Evolutionary conservation across 2,329 filamentous ascomycete species (phyloP), one percentile per base, ranked within the genome.

Genomic region (Rhynchosporium graminicola): DNA sequence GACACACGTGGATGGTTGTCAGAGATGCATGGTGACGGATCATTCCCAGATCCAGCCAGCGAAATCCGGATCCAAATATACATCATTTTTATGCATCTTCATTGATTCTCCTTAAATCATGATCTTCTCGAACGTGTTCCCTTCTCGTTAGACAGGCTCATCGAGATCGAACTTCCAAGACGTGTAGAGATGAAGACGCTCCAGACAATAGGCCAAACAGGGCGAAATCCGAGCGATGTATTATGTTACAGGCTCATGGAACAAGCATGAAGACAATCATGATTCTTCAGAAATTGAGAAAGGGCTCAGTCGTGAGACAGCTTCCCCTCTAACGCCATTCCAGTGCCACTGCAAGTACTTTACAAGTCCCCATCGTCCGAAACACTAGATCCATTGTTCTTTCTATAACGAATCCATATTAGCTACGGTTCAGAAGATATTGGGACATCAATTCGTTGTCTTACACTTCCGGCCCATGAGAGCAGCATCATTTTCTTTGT

Each of bases 401-500:
- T 43, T 59, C 43, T 31, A 28, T 43, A 13, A 5, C 36, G 36
- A 45, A 12, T 31, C 5, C n/a, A 26, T 26, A n/a, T 52, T 9
- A 52, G 50, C 31, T 12, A 26, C n/a, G 28, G 42, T 31, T 12
- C 9, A 3, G 15, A 29, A 43, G 20, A 20, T 20, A 20, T 20
- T 20, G 20, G 20, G 20, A 43, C 12, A 29, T 10, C 13, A 15
- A 40, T 20, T 46, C 7, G 4, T 29, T 13, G 4, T 64, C 71
- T 69, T 61, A 74, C 74, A 76, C 71, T 76, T 79, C 52, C 80
- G 77, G 66, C 78, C 79, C 79, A 90, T 80, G 71, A 90, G 84
- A 67, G 89, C 80, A 10, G 86, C 80, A 74, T 98, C 94, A 66
- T 91, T 95, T 69, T 98, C 95, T 71, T 87, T 91, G 71, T 91